Percentiles rank a stretch among this genome's conserved stretches.
phyloP scores from a whole-genome alignment of 2,329 filamentous ascomycete species.

The Cladosporium colombiae region DNA sequence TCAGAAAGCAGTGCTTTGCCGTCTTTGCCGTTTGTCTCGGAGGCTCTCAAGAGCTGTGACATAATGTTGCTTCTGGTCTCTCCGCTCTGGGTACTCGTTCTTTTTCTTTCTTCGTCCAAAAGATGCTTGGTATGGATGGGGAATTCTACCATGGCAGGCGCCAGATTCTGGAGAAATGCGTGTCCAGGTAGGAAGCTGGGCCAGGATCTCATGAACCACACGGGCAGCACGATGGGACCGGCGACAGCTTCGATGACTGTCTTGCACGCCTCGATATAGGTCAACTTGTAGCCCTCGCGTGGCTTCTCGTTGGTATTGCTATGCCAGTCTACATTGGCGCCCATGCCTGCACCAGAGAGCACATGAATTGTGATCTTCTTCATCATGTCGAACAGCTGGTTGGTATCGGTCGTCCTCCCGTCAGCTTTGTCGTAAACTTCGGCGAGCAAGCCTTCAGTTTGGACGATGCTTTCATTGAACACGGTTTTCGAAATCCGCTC shows the following conservation, averaged over 20 bases:
- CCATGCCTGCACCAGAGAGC: conserved; percentile 37
- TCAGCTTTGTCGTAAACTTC: conserved; percentile 25
- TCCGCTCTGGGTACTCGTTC: conserved; percentile 20
- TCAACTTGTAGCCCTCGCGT: conserved; percentile 33
- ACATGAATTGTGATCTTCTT: conserved; percentile 40
- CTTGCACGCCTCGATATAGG: conserved; percentile 35
- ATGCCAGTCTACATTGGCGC: conserved; percentile 31
- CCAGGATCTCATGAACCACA: conserved; percentile 30
- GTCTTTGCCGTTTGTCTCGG: conserved; percentile 24
- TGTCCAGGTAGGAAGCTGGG: conserved; percentile 29
- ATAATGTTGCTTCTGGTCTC: conserved; percentile 32
- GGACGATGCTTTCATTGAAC: conserved; percentile 33
- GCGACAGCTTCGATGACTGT: conserved; percentile 28
- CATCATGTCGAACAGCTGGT: conserved; percentile 35
- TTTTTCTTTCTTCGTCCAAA: conserved; percentile 28
- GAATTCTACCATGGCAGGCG: conserved; percentile 32
- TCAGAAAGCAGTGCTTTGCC: conserved; percentile 35
- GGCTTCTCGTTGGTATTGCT: conserved; percentile 28
- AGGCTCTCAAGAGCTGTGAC: conserved; percentile 32
- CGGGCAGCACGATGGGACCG: conserved; percentile 32
- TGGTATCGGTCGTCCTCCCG: conserved; percentile 24
- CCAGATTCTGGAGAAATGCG: conserved; percentile 23
- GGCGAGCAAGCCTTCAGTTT: conserved; percentile 32
- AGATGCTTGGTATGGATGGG: conserved; percentile 29
- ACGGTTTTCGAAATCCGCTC: conserved; percentile 37